phyloP scores from a whole-genome alignment of 2,329 filamentous ascomycete species.

The Trichoderma breve region DNA sequence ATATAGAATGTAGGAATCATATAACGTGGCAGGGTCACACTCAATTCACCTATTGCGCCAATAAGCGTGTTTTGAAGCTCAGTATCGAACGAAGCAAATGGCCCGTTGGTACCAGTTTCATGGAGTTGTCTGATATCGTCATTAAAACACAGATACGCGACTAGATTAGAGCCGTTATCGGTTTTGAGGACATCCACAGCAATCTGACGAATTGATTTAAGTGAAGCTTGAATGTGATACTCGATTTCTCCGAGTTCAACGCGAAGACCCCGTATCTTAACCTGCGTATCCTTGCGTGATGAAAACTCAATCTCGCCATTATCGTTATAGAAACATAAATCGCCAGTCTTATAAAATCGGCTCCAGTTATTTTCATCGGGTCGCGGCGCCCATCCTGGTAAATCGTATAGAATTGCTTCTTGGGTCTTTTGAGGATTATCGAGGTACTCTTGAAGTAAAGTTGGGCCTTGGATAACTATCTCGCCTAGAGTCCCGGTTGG shows the following conservation, averaged over 20 bases:
- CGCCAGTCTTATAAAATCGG: slow-evolving; percentile 15
- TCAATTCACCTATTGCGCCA: slow-evolving; percentile 21
- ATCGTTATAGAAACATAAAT: slow-evolving; percentile 9
- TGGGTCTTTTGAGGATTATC: slow-evolving; percentile 10
- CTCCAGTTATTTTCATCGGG: not conserved
- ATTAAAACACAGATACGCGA: slow-evolving; percentile 15
- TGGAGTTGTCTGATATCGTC: slow-evolving; percentile 1
- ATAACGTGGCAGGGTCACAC: slow-evolving; percentile 21
- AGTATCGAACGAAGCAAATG: slow-evolving; percentile 18
- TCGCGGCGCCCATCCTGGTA: slow-evolving; percentile 11
- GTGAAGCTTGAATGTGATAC: not conserved
- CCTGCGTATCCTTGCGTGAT: not conserved
- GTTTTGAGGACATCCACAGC: slow-evolving; percentile 1
- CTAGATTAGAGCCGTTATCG: not conserved
- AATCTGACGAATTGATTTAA: not conserved
- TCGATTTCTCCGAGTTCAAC: slow-evolving; percentile 18
- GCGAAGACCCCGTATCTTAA: slow-evolving; percentile 3
- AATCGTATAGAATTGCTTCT: not conserved
- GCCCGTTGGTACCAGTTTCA: not conserved
- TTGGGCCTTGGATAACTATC: slow-evolving; percentile 18
- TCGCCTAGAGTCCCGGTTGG: slow-evolving; percentile 19
- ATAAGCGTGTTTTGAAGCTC: slow-evolving; percentile 18
- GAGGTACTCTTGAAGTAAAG: slow-evolving; percentile 17
- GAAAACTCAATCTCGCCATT: slow-evolving; percentile 16
- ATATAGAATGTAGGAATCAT: slow-evolving; percentile 26